phyloP scores from a whole-genome alignment of 2,329 filamentous ascomycete genomes.

The Hymenoscyphus albidus region DNA sequence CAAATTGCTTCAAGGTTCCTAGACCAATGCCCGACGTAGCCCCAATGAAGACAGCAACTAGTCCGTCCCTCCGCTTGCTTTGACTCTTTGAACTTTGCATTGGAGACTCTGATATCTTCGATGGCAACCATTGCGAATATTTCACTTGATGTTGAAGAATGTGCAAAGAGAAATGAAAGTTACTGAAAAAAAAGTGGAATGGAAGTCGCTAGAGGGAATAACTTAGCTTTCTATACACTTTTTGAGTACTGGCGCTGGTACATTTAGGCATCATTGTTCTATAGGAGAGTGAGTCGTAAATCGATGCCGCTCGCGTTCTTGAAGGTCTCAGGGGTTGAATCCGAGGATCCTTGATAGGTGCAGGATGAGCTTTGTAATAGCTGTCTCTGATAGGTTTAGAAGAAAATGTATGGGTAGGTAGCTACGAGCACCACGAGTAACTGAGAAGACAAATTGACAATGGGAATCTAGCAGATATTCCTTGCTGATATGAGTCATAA shows the following conservation, averaged over 20 bases:
- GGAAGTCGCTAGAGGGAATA: not conserved
- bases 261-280: not conserved
- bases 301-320: not conserved
- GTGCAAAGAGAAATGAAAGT: not conserved
- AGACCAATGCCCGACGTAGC: conserved; percentile 54
- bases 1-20: conserved; percentile 44
- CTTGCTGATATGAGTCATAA: not conserved
- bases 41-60: conserved; percentile 50
- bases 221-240: not conserved
- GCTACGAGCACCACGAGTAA: too few relatives aligned
- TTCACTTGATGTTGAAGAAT: not conserved
- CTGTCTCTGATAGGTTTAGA: not conserved
- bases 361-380: not conserved
- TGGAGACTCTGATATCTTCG: conserved; percentile 38
- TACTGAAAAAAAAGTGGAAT: not conserved
- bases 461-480: not conserved
- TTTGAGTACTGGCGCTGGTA: not conserved
- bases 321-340: not conserved
- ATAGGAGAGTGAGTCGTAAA: not conserved
- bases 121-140: conserved; percentile 32
- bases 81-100: conserved; percentile 34
- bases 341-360: not conserved
- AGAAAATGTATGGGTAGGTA: not conserved
- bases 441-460: not conserved
- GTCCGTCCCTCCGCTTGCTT: conserved; percentile 35